A percentile compares a stretch with the other conserved stretches of the same genome.
These are phyloP conservation scores for Fusarium globosum DNA, from an alignment of 2,329 filamentous ascomycete genomes.

Conservation along the genomic window DNA sequence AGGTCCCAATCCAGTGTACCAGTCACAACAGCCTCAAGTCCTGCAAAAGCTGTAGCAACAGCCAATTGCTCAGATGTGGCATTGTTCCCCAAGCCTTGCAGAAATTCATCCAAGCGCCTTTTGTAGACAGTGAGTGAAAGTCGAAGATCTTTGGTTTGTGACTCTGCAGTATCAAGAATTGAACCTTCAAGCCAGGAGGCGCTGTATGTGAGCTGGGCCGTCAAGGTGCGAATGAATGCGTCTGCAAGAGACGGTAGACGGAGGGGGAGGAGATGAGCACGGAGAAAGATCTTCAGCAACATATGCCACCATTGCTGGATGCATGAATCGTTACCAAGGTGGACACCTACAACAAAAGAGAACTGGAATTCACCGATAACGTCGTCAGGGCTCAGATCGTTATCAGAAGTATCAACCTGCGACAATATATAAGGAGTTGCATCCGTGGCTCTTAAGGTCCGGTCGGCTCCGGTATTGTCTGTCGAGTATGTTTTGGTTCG, in stretches of 20 bases:
- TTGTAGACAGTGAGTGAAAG: constrained; percentile 66
- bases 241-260: constrained; percentile 58
- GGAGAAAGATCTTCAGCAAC: constrained; percentile 62
- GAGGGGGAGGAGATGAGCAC: constrained; percentile 58
- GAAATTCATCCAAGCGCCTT: constrained; percentile 60
- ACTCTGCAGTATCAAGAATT: constrained; percentile 53
- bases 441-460: constrained; percentile 59
- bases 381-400: constrained; percentile 51
- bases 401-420: constrained; percentile 49
- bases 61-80: constrained; percentile 55
- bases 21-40: constrained; percentile 48
- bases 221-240: constrained; percentile 61
- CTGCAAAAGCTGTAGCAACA: constrained; percentile 60
- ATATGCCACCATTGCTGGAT: constrained; percentile 72
- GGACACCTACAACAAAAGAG: constrained; percentile 66
- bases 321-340: constrained; percentile 68
- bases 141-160: constrained; percentile 53
- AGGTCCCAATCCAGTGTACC: constrained; percentile 67
- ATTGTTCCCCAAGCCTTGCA: constrained; percentile 50
- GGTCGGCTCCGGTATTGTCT: constrained; percentile 50
- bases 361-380: constrained; percentile 71
- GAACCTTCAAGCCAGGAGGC: constrained; percentile 60
- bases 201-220: constrained; percentile 67
- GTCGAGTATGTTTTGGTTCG: constrained; percentile 56
- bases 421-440: constrained; percentile 60